These are phyloP conservation scores for Paramecium sexaurelia DNA, from an alignment of 73 alveolate species.

Conservation along the genomic window DNA sequence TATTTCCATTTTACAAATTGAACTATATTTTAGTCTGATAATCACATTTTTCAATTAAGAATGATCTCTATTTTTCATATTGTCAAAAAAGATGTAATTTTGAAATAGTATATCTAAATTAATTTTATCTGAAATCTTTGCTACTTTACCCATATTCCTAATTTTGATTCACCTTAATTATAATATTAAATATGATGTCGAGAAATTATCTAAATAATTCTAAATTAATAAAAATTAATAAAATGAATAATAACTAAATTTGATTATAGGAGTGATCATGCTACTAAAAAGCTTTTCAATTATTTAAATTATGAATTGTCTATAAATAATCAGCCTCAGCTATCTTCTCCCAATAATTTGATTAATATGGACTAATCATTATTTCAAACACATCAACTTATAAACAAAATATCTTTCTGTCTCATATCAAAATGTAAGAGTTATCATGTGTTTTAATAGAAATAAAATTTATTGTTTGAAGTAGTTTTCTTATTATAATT, in stretches of 20 bases:
- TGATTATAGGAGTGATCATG: background rate
- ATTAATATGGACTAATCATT: background rate
- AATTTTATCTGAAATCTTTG: background rate
- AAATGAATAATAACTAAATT: background rate
- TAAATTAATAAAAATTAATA: background rate
- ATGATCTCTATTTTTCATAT: slow-evolving; percentile 26
- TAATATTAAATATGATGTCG: background rate
- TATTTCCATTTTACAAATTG: background rate
- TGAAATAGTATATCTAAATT: background rate
- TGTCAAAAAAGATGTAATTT: background rate
- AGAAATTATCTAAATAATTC: too few species aligned
- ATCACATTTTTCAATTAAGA: background rate
- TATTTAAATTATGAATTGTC: background rate
- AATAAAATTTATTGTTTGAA: too few species aligned
- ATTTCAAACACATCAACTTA: background rate
- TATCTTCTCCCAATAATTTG: background rate
- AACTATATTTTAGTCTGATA: background rate
- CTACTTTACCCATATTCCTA: slow-evolving; percentile 3
- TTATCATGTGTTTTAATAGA: too few species aligned
- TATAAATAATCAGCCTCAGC: background rate
- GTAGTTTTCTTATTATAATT: background rate
- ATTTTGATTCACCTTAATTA: background rate
- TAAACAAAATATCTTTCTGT: background rate
- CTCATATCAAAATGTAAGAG: slow-evolving; percentile 11
- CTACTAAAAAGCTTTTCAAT: background rate